These are phyloP conservation scores for Marvania coccoides DNA, from an alignment of 139 green algal genomes.

Conservation along the genomic window DNA sequence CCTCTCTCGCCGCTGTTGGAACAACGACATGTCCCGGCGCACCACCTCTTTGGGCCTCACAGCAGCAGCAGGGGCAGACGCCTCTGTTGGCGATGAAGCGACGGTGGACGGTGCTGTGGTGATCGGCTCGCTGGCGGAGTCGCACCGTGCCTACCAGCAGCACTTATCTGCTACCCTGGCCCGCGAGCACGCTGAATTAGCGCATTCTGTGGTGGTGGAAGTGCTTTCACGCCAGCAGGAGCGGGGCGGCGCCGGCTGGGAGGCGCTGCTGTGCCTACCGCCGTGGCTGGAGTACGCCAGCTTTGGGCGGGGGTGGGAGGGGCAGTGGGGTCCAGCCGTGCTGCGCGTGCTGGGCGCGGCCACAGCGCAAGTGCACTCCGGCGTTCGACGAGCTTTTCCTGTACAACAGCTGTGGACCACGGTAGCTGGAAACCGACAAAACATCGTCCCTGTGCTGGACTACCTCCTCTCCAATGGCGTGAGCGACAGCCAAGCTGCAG, in stretches of 20 bases:
- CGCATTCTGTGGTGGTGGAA: conserved; percentile 74
- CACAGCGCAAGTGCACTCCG: not conserved
- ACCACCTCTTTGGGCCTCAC: not conserved
- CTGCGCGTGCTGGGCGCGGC: conserved; percentile 19
- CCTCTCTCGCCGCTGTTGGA: conserved; percentile 63
- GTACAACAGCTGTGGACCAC: conserved; percentile 78
- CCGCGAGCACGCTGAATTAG: conserved; percentile 70
- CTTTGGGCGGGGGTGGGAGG: conserved; percentile 58
- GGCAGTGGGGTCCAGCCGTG: conserved; percentile 45
- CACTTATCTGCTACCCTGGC: conserved; percentile 63
- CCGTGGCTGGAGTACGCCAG: conserved; percentile 86
- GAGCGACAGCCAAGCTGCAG: conserved; percentile 18
- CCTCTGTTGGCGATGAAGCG: not conserved
- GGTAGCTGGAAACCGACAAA: conserved; percentile 63
- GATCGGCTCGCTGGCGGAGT: conserved; percentile 67
- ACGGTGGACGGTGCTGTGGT: conserved; percentile 32
- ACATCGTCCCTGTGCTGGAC: conserved; percentile 79
- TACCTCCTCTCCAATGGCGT: conserved; percentile 69
- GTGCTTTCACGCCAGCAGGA: conserved; percentile 58
- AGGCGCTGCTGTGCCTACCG: conserved; percentile 68
- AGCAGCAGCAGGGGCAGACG: not conserved
- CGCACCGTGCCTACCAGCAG: conserved; percentile 80
- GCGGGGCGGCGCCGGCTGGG: not conserved
- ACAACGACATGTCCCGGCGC: not conserved
- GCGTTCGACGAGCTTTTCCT: not conserved